Base-by-base conservation (phyloP, 2,329 filamentous ascomycete genomes). In the Plectosphaerella plurivora region DNA sequence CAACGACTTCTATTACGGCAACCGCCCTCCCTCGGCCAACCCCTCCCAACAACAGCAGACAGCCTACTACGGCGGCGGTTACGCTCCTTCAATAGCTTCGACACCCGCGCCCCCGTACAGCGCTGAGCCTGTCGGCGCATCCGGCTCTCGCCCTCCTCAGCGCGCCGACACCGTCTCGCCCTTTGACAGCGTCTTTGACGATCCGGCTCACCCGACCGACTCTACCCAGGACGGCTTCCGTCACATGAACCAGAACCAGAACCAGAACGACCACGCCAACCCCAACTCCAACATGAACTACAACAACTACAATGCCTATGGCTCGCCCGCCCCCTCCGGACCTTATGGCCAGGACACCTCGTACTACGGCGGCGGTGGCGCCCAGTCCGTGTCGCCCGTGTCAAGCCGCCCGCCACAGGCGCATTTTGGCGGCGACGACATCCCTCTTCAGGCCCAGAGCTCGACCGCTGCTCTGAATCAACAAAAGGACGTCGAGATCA, bases 131-230 rank as follows among this genome's bases (percentile, higher is more conserved):
- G 49, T 47, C 36, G 51, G 52, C 51, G 45, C 22, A 22, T 45
- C 24, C 18, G 33, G 22, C 36, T 51, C 33, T 10, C 50, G 63
- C 46, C 66, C 65, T 25, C 68, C 68, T 48, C 65, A 65, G 35
- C 63, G 67, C 53, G 67, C 66, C 24, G 67, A 64, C 46, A 60
- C 71, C 60, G 61, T 78, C 16, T 79, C 82, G 18, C 84, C 85
- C 10, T 87, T 87, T 64, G 81, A 83, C 51, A 81, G 79, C 47
- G 81, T 84, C 52, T 88, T 88, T 65, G 84, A 87, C 67, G 85
- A 88, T 65, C 75, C 84, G 68, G 76, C 78, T 53, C 87, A 88
- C 63, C 82, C 83, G 52, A 72, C 78, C 49, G 76, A 75, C 61
- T 70, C 75, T n/a, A 61, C 54, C 1, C 56, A 58, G 50, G 50